Evolutionary conservation across 768 basidiomycete species (phyloP), one percentile per base, ranked within the genome.

Genomic region (Brasilioporus rufonigricans): DNA sequence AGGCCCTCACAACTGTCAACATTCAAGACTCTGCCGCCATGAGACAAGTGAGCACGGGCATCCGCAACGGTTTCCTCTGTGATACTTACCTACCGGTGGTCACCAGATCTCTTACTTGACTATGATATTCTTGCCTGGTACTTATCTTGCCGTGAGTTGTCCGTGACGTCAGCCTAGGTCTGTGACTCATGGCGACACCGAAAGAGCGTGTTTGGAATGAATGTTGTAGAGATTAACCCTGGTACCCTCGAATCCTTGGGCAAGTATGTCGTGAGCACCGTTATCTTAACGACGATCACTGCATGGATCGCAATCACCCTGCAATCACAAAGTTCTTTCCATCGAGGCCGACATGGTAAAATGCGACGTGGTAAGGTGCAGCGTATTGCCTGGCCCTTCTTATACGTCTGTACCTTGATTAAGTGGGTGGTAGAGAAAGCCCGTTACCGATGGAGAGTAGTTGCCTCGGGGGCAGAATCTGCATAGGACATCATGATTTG

Each of bases 1-100:
- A 84, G 84, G 84, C 81, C 2, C 85, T 83, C 62, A 80, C 80
- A 50, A 79, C 74, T 13, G 80, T 85, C 40, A 84, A 82, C 58
- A 82, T 84, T 23, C 71, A 70, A n/a, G 84, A 86, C 57, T 80
- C 78, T 64, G 59, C 72, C 4, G 71, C 71, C 24, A 70, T 74
- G 72, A 73, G 72, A 51, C 67, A 71, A 52, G 64, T 67, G 40
- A 48, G 60, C 6, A 32, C 23, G 27, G 14, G 33, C 2, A 8
- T 29, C 24, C 4, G 13, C 18, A 44, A 13, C 12, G 18, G 10
- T 24, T 19, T 18, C 5, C 33, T 43, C 29, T 32, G 14, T 9
- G 21, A 35, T 33, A 4, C 50, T 54, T 2, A 29, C 27, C 27
- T 29, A 60, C 27, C 8, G 18, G 16, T 7, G 23, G 21, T 32